These are phyloP conservation scores for Saccharomycopsis hybrid DNA, from an alignment of 1,139 yeast species.

Conservation along the genomic window DNA sequence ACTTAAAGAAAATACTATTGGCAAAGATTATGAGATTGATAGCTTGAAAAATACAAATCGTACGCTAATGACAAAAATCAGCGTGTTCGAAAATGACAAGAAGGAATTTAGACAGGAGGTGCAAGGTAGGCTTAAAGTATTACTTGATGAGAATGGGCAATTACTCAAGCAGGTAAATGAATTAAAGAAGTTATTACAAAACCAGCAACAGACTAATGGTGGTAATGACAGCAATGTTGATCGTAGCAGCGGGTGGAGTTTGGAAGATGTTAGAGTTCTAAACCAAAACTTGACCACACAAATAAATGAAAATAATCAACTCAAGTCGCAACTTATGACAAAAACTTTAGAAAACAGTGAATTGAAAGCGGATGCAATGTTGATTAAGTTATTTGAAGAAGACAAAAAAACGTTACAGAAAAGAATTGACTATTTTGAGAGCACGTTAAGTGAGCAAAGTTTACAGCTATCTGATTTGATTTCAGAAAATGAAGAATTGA, in stretches of 20 bases:
- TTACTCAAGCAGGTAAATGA: too few relatives aligned
- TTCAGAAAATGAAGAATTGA: slow-evolving; percentile 1
- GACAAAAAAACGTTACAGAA: slow-evolving; percentile 6
- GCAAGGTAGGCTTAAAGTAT: background rate
- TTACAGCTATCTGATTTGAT: slow-evolving; percentile 1
- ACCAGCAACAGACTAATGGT: too few relatives aligned
- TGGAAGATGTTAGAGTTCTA: slow-evolving; percentile 3
- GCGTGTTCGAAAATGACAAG: background rate
- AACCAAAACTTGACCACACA: slow-evolving; percentile 4
- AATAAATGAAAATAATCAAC: slow-evolving; percentile 1
- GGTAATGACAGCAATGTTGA: background rate
- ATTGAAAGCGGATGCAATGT: slow-evolving; percentile 4
- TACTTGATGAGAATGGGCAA: background rate
- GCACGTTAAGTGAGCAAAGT: background rate
- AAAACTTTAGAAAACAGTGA: background rate
- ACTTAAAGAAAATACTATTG: slow-evolving; percentile 2
- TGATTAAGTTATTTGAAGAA: slow-evolving; percentile 11
- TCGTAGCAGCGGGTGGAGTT: background rate
- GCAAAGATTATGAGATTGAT: slow-evolving; percentile 1
- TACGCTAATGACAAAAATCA: background rate
- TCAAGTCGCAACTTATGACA: background rate
- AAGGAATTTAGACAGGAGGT: background rate
- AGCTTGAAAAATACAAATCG: slow-evolving; percentile 1
- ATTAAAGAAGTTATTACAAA: too few relatives aligned
- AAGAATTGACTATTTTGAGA: background rate